phyloP scores from a whole-genome alignment of 2,329 filamentous ascomycete species.

The Metarhizium guizhouense region DNA sequence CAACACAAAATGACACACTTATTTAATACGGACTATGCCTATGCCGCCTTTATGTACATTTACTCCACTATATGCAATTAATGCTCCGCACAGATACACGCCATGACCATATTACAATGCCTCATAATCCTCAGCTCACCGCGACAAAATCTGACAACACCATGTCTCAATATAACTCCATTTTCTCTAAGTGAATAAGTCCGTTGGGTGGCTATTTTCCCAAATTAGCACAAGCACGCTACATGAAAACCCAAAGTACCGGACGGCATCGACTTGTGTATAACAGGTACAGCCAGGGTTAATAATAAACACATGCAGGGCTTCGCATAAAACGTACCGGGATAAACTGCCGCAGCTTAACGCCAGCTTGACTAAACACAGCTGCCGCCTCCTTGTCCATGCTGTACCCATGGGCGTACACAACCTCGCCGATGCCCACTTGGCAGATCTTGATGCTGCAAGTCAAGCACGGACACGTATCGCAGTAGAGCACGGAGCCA shows the following conservation, averaged over 20 bases:
- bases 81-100: neutral
- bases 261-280: neutral
- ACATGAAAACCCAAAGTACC: neutral
- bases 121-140: neutral
- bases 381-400: slow-evolving; percentile 82
- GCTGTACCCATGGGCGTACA: slow-evolving; percentile 88
- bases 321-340: slow-evolving; percentile 48
- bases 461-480: slow-evolving; percentile 93
- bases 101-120: neutral
- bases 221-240: slow-evolving; percentile 12
- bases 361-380: slow-evolving; percentile 76
- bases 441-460: slow-evolving; percentile 99
- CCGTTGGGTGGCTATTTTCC: slow-evolving; percentile 50
- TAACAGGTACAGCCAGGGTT: no score
- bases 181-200: slow-evolving; percentile 51
- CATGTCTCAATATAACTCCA: slow-evolving; percentile 26
- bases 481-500: slow-evolving; percentile 79
- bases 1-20: no score
- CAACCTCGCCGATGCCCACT: slow-evolving; percentile 90
- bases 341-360: slow-evolving; percentile 78
- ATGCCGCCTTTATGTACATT: neutral
- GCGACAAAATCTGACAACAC: neutral
- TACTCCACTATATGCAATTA: neutral
- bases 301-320: neutral
- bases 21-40: neutral